phyloP scores from a whole-genome alignment of 176 grass and related monocot genomes.

The Pharus latifolius region DNA sequence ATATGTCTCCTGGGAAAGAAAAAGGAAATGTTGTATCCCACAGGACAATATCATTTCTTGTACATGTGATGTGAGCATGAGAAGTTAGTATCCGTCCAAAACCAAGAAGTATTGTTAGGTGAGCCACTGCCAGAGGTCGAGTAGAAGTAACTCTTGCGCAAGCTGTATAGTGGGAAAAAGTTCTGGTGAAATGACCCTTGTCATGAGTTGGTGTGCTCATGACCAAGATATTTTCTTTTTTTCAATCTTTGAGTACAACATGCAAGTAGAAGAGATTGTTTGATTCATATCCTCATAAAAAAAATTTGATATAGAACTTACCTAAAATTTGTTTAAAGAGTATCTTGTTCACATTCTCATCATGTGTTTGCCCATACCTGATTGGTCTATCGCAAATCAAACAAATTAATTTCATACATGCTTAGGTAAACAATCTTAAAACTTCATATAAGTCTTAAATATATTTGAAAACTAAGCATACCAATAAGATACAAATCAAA shows the following conservation, averaged over 20 bases:
- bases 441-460: no score
- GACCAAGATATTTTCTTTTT: not conserved
- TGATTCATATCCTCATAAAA: no score
- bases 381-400: no score
- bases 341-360: no score
- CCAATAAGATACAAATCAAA: no score
- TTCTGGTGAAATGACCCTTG: not conserved
- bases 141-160: conserved; percentile 45
- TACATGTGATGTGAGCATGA: conserved; percentile 16
- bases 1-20: not conserved
- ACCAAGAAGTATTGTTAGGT: not conserved
- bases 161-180: not conserved
- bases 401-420: no score
- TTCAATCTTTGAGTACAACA: not conserved
- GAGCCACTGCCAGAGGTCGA: conserved; percentile 4
- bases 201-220: conserved; percentile 9
- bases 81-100: not conserved
- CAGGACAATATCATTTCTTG: conserved; percentile 22
- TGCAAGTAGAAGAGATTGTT: no score
- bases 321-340: no score
- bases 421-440: no score
- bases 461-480: no score
- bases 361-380: no score
- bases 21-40: conserved; percentile 10
- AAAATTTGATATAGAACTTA: no score